Conservation (phyloP, 306 rosid genomes). For the Corylus heterophylla region DNA sequence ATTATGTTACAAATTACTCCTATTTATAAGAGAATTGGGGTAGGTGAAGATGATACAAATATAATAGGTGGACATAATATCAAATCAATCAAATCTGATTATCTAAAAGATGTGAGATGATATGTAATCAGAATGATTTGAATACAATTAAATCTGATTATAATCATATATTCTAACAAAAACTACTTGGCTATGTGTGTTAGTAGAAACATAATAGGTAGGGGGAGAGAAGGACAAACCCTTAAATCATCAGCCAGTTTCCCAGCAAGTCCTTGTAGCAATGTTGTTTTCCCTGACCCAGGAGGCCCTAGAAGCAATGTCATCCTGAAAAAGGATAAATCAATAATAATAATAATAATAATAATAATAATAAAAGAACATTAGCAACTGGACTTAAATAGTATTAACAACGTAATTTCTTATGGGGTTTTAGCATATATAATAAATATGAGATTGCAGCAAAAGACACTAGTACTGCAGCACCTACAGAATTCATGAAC, state of each 20-base stretch:
- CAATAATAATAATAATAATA: background rate
- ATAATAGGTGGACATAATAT: too few relatives aligned
- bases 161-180: too few relatives aligned
- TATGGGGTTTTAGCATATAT: background rate
- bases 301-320: slow-evolving; percentile 91
- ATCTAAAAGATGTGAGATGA: too few relatives aligned
- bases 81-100: too few relatives aligned
- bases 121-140: too few relatives aligned
- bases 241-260: slow-evolving; percentile 60
- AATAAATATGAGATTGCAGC: background rate
- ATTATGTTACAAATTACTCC: too few relatives aligned
- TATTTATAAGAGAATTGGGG: too few relatives aligned
- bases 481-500: background rate
- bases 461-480: background rate
- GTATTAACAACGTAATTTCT: background rate
- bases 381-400: too few relatives aligned
- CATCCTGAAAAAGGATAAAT: slow-evolving; percentile 46
- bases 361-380: too few relatives aligned
- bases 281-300: slow-evolving; percentile 73
- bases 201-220: background rate
- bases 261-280: slow-evolving; percentile 70
- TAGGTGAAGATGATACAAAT: too few relatives aligned
- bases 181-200: background rate
- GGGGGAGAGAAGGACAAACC: slow-evolving; percentile 32
- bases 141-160: too few relatives aligned